These are phyloP conservation scores for Colletotrichum sp. DNA, from an alignment of 2,329 filamentous ascomycete genomes.

Conservation along the genomic window DNA sequence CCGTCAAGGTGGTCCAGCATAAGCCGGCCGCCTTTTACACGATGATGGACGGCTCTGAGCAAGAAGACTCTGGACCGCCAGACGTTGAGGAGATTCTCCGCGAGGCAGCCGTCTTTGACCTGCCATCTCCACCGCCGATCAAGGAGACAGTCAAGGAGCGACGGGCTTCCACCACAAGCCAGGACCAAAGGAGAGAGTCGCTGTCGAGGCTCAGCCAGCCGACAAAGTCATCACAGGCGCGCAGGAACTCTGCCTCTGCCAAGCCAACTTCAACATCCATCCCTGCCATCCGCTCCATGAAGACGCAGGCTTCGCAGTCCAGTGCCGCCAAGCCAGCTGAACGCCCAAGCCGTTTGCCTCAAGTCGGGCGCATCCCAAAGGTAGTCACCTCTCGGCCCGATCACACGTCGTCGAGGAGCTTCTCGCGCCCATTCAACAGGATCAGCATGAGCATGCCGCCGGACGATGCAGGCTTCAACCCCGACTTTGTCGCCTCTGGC, in stretches of 20 bases:
- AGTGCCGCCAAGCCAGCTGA: constrained; percentile 7
- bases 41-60: constrained; percentile 65
- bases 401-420: constrained; percentile 76
- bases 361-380: constrained; percentile 85
- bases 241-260: constrained; percentile 9
- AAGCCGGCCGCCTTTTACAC: constrained; percentile 66
- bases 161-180: constrained; percentile 12
- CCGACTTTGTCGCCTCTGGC: constrained; percentile 45
- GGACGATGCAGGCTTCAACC: constrained; percentile 28
- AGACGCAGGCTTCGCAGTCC: constrained; percentile 5
- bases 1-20: constrained; percentile 52
- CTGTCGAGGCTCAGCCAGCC: constrained; percentile 7
- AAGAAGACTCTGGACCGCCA: constrained; percentile 49
- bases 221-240: constrained; percentile 17
- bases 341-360: constrained; percentile 71
- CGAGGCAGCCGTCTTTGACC: constrained; percentile 47
- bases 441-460: constrained; percentile 50
- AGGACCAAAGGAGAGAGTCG: constrained; percentile 8
- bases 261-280: constrained; percentile 12
- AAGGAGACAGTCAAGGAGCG: constrained; percentile 1
- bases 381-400: constrained; percentile 75
- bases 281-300: constrained; percentile 16
- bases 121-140: constrained; percentile 11
- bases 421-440: constrained; percentile 80
- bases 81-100: constrained; percentile 52